These are phyloP conservation scores for Apiotrichum sp. DNA, from an alignment of 1,284 basidiomycete species.

Conservation along the genomic window DNA sequence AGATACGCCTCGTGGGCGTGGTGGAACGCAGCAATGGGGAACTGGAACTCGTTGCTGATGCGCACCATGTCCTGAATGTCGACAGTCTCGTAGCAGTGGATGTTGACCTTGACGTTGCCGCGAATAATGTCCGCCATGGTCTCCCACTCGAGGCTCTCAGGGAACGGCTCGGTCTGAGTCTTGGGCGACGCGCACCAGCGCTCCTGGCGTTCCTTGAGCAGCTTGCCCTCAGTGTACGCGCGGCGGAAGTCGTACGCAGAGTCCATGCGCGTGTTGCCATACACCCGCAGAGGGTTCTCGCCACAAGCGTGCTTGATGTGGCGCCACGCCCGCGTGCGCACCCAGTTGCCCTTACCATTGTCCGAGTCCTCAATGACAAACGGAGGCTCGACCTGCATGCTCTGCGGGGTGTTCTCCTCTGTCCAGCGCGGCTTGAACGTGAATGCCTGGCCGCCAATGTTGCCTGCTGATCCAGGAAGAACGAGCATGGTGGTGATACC, in stretches of 20 bases:
- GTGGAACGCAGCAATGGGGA: conserved; percentile 23
- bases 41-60: conserved; percentile 66
- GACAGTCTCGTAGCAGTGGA: conserved; percentile 71
- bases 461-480: conserved; percentile 47
- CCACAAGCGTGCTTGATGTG: conserved; percentile 50
- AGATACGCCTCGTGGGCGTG: conserved; percentile 72
- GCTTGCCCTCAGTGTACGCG: conserved; percentile 65
- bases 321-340: conserved; percentile 37
- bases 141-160: conserved; percentile 75
- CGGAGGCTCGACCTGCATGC: conserved; percentile 48
- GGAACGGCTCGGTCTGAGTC: conserved; percentile 53
- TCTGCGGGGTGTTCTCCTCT: conserved; percentile 44
- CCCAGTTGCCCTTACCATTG: conserved; percentile 27
- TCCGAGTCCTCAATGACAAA: conserved; percentile 33
- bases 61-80: conserved; percentile 60
- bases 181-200: conserved; percentile 58
- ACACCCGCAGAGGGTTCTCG: conserved; percentile 52
- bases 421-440: conserved; percentile 51
- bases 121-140: conserved; percentile 79
- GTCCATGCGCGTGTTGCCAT: conserved; percentile 53
- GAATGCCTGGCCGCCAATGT: conserved; percentile 49
- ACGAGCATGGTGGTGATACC: conserved; percentile 52
- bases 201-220: conserved; percentile 65
- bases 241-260: conserved; percentile 55
- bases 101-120: conserved; percentile 59